Evolutionary conservation across 495 filamentous ascomycete species (phyloP), one percentile per base, ranked within the genome.

Genomic region (Staphylotrichum tortipilum): DNA sequence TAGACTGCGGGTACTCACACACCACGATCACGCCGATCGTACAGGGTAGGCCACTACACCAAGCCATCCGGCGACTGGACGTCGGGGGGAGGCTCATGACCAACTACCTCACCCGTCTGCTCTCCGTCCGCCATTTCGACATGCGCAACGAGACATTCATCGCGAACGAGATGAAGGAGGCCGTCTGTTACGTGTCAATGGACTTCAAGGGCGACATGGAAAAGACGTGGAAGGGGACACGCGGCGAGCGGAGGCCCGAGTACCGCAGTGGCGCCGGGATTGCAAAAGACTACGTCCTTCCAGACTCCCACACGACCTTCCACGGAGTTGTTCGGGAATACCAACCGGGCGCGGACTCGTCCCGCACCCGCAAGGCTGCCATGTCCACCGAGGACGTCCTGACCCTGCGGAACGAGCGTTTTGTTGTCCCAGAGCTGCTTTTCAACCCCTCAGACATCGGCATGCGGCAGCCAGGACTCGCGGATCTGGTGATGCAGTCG

Each of bases 131-230:
- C 26, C 87, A 95, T 55, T 94, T 89, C 64, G 90, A 95, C 64
- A 89, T 97, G 84, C 79, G 89, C 53, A 88, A 94, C 59, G 92
- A 99, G 56, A 81, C 83, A 14, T 81, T 92, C 60, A 78, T 97
- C 17, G 90, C 95, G 63, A 95, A 94, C 57, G 85, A 95, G 62
- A 87, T 96, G 65, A 99, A 97, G 59, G 94, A 99, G 68, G 75
- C 83, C 0, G 82, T 83, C 24, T 95, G 88, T 60, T 97, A 84
- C 56, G 80, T 95, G 28, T 88, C 82, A 22, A 74, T 80, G 5
- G 77, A 92, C 59, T 96, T 96, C 67, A 70, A 71, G 17, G 64
- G 63, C 3, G 89, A 99, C 55, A 78, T 97, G 46, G 90, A 96
- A 51, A 73, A 73, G 44, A 80, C 80, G 0, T 91, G 87, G 88